These are phyloP conservation scores for Pyrenophora graminea DNA, from an alignment of 2,329 filamentous ascomycete genomes.

Conservation along the genomic window DNA sequence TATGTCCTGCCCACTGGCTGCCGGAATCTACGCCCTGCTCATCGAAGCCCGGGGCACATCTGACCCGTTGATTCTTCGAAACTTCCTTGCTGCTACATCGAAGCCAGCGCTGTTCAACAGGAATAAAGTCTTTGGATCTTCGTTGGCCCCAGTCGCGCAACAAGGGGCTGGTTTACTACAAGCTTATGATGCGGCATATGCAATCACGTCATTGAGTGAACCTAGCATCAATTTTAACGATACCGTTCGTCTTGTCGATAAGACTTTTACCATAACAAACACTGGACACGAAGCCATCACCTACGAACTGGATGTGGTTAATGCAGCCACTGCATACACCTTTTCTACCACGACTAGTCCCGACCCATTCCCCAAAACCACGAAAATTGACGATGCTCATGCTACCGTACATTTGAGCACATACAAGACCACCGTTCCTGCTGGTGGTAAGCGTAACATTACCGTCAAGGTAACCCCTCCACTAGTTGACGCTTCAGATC, in stretches of 20 bases:
- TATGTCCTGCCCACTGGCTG: constrained; percentile 50
- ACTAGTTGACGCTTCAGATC: neutral
- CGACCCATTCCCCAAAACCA: neutral
- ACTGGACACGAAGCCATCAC: constrained; percentile 12
- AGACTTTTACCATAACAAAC: constrained; percentile 24
- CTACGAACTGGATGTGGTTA: constrained; percentile 15
- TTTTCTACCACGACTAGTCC: neutral
- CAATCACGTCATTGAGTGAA: constrained; percentile 12
- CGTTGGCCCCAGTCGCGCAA: constrained; percentile 21
- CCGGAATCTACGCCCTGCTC: constrained; percentile 19
- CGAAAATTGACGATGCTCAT: neutral
- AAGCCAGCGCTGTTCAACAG: neutral
- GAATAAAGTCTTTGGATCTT: neutral
- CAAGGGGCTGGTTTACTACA: constrained; percentile 27
- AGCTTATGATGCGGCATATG: constrained; percentile 19
- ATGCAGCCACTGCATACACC: constrained; percentile 21
- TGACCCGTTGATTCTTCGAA: constrained; percentile 11
- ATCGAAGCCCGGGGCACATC: constrained; percentile 15
- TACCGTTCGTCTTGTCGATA: constrained; percentile 26
- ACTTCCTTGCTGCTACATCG: constrained; percentile 13
- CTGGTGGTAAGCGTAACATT: neutral
- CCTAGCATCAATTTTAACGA: constrained; percentile 22
- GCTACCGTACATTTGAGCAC: neutral
- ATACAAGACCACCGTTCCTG: neutral
- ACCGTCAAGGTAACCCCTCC: neutral